Evolutionary conservation across 768 basidiomycete genomes (phyloP).

Genomic region (Tulasnella sp.): DNA sequence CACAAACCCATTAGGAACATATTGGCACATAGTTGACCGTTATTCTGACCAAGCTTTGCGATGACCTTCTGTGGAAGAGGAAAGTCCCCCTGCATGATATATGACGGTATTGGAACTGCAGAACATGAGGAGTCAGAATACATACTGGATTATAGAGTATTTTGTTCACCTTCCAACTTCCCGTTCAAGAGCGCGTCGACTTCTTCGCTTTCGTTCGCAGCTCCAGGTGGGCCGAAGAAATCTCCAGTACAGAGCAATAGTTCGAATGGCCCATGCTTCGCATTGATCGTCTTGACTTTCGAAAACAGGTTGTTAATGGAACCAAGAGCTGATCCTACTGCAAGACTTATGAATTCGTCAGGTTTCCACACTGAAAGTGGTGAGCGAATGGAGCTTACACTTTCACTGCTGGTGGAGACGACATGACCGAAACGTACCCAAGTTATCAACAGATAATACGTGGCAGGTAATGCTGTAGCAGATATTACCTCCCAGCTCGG

Average conservation of each 20-base stretch:
- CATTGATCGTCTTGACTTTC: slow-evolving; percentile 79
- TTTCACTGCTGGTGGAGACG: neutral
- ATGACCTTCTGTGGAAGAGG: slow-evolving; percentile 70
- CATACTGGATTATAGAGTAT: neutral
- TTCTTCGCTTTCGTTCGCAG: slow-evolving; percentile 48
- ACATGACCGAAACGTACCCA: neutral
- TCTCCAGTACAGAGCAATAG: slow-evolving; percentile 77
- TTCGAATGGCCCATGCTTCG: slow-evolving; percentile 92
- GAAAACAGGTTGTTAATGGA: slow-evolving; percentile 68
- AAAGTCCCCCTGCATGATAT: slow-evolving; percentile 83
- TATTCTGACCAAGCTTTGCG: slow-evolving; percentile 68
- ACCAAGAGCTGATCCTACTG: slow-evolving; percentile 77
- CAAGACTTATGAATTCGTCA: slow-evolving; percentile 47
- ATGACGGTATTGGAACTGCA: slow-evolving; percentile 81
- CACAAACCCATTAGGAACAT: slow-evolving; percentile 78
- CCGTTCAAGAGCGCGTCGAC: slow-evolving; percentile 62
- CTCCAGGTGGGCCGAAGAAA: slow-evolving; percentile 63
- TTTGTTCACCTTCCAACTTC: slow-evolving; percentile 54
- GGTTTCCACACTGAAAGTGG: neutral
- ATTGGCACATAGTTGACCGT: slow-evolving; percentile 76
- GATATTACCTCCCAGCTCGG: neutral
- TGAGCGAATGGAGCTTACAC: neutral
- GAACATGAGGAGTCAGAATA: slow-evolving; percentile 29
- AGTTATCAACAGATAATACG: neutral
- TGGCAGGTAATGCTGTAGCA: neutral